phyloP scores from a whole-genome alignment of 2,329 filamentous ascomycete species.

The Alternaria conjuncta region DNA sequence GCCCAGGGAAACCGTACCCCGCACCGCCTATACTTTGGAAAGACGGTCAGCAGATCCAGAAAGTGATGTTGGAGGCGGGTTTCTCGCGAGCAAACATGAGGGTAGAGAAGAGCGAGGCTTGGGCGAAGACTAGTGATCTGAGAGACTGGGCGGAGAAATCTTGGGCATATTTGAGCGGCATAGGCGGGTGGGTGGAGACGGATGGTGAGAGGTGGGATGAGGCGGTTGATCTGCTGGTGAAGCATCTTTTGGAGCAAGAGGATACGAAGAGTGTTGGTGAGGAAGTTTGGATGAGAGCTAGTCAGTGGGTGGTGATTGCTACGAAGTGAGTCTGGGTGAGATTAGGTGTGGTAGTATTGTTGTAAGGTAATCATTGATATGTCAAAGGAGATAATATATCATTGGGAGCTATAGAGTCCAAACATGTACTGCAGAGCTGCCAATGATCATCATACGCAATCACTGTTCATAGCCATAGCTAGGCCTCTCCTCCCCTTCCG shows the following conservation, averaged over 20 bases:
- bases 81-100: constrained; percentile 30
- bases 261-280: constrained; percentile 30
- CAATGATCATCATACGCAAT: background rate
- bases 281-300: constrained; percentile 35
- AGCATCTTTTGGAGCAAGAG: constrained; percentile 22
- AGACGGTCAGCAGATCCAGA: constrained; percentile 35
- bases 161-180: constrained; percentile 39
- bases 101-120: constrained; percentile 34
- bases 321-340: constrained; percentile 18
- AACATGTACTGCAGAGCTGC: background rate
- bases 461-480: background rate
- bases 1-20: constrained; percentile 24
- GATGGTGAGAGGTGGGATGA: constrained; percentile 40
- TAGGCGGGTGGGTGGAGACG: constrained; percentile 32
- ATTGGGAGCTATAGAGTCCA: background rate
- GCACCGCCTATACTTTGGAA: constrained; percentile 32
- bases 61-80: constrained; percentile 36
- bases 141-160: constrained; percentile 35
- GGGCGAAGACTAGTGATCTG: constrained; percentile 24
- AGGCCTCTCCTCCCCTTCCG: no score
- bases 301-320: constrained; percentile 39
- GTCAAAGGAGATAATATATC: background rate
- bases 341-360: background rate
- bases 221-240: constrained; percentile 30
- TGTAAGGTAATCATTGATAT: background rate